Evolutionary conservation across 2,329 filamentous ascomycete species (phyloP), one percentile per base, ranked within the genome.

Genomic region (Sclerotinia subarctica): DNA sequence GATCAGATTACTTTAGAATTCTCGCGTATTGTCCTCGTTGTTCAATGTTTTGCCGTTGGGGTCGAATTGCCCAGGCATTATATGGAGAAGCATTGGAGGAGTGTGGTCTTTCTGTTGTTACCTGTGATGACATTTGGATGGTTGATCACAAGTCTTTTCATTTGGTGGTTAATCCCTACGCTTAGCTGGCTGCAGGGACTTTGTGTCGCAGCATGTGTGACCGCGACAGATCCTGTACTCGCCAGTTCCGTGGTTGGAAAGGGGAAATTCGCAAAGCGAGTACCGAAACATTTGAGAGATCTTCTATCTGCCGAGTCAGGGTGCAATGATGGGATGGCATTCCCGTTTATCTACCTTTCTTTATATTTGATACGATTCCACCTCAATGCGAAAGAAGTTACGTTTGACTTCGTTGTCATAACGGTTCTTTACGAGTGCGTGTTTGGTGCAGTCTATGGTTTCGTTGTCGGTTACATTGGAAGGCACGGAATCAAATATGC

Each of bases 251-350:
- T 99, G 66, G 95, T 99, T 64, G 95, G 95, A 78, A 99, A 98
- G 82, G 95, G 95, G 76, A 99, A 99, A 80, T 99, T 99, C 76
- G 94, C 95, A 47, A 97, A 97, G 81, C 89, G 95, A 71, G 93
- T 99, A 5, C 95, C 95, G 29, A 98, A 97, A 82, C 95, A 99
- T 88, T 82, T 99, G 81, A 87, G 95, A 84, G 95, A 99, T 80
- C 78, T 99, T 64, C 83, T 99, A 17, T 99, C 95, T 5, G 94
- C 94, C 68, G 95, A 99, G 80, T 99, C 95, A 10, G 95, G 95
- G 42, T 99, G 95, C 81, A 99, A 99, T 84, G 95, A 99, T 78
- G 95, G 95, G 80, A 99, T 99, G 95, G 95, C 95, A 1, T 99
- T 99, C 77, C 95, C 95, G 0, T 99, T 99, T 79, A 87, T 99